Evolutionary conservation across 2,329 filamentous ascomycete species (phyloP), one percentile per base, ranked within the genome.

Genomic region (Xylariales sp.): DNA sequence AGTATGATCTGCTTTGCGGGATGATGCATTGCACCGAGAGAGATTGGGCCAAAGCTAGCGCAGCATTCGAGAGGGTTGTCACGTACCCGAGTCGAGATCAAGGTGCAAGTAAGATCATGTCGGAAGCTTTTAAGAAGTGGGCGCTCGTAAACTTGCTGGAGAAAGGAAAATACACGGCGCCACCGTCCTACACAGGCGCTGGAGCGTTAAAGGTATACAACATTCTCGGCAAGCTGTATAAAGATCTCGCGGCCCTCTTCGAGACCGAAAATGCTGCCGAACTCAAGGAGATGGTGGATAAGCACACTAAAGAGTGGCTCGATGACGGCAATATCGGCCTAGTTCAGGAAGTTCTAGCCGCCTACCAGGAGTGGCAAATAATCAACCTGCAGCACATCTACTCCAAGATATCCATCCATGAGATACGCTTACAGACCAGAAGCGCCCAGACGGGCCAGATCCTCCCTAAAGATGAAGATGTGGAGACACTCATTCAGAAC

Each of bases 71-170:
- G 48, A 71, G 77, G 41, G 75, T 78, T 29, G 67, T 95, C 24
- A 76, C 81, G 4, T 81, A 82, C 40, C 87, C 89, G 1, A 69
- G 72, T 1, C 70, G 67, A 36, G 81, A 81, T 15, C 67, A 71
- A 21, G 72, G 78, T 24, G 70, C 79, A 11, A 91, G 83, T 59
- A 83, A 81, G 56, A 72, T 94, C 35, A 93, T 93, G 84, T 70
- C 85, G 4, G 88, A 95, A 48, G 87, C 88, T 5, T 91, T 95
- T 69, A 94, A 91, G 65, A 94, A 91, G 61, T 96, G 88, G 85
- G 57, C 94, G 7, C 66, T 98, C 13, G 74, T 89, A 8, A 79
- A 81, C 37, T 70, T 96, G 38, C 66, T 98, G 14, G 70, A 77
- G 6, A 67, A 81, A 37, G 90, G 89, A 47, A 76, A 70, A 51